phyloP scores from a whole-genome alignment of 129 eudicot species.

The Pulicaria dysenterica region DNA sequence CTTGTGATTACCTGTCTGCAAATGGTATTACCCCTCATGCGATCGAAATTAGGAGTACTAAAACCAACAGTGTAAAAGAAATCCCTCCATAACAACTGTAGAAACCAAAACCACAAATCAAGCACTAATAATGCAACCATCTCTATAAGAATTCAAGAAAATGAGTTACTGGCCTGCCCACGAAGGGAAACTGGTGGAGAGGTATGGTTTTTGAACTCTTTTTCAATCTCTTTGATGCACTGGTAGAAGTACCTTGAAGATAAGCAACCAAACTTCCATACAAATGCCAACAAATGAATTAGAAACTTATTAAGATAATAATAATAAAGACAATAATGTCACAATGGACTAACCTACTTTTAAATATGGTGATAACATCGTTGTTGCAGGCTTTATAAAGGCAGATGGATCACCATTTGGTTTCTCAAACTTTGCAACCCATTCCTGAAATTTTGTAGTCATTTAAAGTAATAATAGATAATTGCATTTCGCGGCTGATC shows the following conservation, averaged over 20 bases:
- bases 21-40: slow-evolving; percentile 72
- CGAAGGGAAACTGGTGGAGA: slow-evolving; percentile 92
- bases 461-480: slow-evolving; percentile 10
- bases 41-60: slow-evolving; percentile 86
- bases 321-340: slow-evolving; percentile 15
- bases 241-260: slow-evolving; percentile 88
- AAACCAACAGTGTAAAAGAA: slow-evolving; percentile 82
- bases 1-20: slow-evolving; percentile 75
- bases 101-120: slow-evolving; percentile 26
- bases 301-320: slow-evolving; percentile 17
- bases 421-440: slow-evolving; percentile 96
- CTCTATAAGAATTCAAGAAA: not conserved
- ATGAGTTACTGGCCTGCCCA: slow-evolving; percentile 61
- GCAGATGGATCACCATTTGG: slow-evolving; percentile 91
- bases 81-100: slow-evolving; percentile 86
- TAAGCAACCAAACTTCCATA: slow-evolving; percentile 84
- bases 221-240: slow-evolving; percentile 63
- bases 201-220: slow-evolving; percentile 58
- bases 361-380: slow-evolving; percentile 80
- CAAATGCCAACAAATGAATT: slow-evolving; percentile 34
- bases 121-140: slow-evolving; percentile 9
- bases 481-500: not conserved
- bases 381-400: slow-evolving; percentile 75
- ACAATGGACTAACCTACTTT: slow-evolving; percentile 50
- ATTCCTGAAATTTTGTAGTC: slow-evolving; percentile 51